Base-by-base conservation (phyloP, 768 basidiomycete genomes). In the Crassisporium funariophilum region DNA sequence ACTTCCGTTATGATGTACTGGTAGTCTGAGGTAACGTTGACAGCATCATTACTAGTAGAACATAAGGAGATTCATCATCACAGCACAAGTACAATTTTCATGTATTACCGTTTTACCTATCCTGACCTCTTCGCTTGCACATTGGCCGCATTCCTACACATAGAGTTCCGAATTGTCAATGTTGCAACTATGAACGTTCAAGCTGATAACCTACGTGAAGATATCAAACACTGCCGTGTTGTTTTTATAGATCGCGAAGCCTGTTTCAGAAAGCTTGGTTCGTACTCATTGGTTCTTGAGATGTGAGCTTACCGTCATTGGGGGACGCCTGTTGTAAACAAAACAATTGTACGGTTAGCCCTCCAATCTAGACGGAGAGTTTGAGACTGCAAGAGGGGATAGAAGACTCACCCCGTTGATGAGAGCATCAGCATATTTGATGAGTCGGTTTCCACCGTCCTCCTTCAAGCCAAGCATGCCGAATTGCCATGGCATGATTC, bases 401-500 rank as follows among this genome's bases (percentile, higher is more conserved):
- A 25, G 11, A 46, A 35, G 7, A 57, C 65, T 37, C 52, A 70
- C 70, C 13, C 78, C 79, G 47, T 77, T 55, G 41, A 78, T 68
- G 44, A 83, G 57, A 13, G 70, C 73, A 54, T 82, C 78, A 4
- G 76, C 73, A 49, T 82, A 81, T 61, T 81, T 79, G 49, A 81
- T 73, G 34, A 77, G 55, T 22, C 75, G 72, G 52, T 81, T 76
- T 2, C 79, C 81, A 4, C 75, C 74, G 52, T 65, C 61, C 52
- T 83, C 79, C 21, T 66, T 78, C 44, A 81, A 59, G 21, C 71
- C 73, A 3, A 76, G 57, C 38, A 67, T 63, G 5, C 81, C 79
- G 44, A 77, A 80, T 61, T 83, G 79, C 79, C 80, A 83, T 1
- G 78, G 79, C 68, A 82, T 72, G 34, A 83, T 78, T 1, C 80